Conservation (phyloP, 2,329 filamentous ascomycete species). For the Claviceps cyperi region DNA sequence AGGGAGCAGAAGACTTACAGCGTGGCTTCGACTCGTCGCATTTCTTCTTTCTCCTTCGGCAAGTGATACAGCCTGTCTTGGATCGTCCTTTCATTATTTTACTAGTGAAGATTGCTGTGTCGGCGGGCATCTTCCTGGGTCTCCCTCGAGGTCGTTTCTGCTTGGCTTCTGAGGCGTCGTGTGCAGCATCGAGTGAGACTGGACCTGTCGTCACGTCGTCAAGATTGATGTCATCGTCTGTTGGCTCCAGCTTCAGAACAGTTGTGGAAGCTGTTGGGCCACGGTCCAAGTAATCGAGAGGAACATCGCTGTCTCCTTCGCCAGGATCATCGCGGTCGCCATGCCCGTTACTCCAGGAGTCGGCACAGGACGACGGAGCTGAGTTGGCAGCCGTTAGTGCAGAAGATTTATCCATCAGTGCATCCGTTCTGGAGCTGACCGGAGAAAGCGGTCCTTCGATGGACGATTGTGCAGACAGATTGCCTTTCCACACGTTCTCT, state of each 20-base stretch:
- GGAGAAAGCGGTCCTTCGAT: constrained; percentile 38
- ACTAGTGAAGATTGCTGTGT: constrained; percentile 38
- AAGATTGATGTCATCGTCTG: constrained; percentile 41
- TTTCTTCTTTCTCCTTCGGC: constrained; percentile 57
- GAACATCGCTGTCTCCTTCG: constrained; percentile 25
- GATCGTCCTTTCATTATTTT: constrained; percentile 67
- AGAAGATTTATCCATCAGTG: constrained; percentile 23
- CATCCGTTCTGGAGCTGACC: constrained; percentile 35
- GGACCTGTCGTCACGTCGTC: constrained; percentile 33
- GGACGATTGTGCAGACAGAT: constrained; percentile 15
- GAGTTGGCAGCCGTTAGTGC: constrained; percentile 30
- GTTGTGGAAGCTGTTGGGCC: constrained; percentile 29
- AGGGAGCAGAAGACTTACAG: constrained; percentile 28
- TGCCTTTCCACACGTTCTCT: constrained; percentile 16
- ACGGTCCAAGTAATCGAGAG: constrained; percentile 33
- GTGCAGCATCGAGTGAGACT: constrained; percentile 8
- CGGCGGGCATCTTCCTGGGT: constrained; percentile 66
- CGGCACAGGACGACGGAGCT: constrained; percentile 30
- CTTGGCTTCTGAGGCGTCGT: constrained; percentile 22
- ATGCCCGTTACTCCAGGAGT: constrained; percentile 29
- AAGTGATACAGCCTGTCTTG: constrained; percentile 55
- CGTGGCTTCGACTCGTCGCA: constrained; percentile 54
- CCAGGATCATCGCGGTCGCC: constrained; percentile 23
- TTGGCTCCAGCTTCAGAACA: constrained; percentile 41
- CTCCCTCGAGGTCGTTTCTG: constrained; percentile 59